Evolutionary conservation across 305 asterid species (phyloP).

Genomic region (Solanum hybrid): DNA sequence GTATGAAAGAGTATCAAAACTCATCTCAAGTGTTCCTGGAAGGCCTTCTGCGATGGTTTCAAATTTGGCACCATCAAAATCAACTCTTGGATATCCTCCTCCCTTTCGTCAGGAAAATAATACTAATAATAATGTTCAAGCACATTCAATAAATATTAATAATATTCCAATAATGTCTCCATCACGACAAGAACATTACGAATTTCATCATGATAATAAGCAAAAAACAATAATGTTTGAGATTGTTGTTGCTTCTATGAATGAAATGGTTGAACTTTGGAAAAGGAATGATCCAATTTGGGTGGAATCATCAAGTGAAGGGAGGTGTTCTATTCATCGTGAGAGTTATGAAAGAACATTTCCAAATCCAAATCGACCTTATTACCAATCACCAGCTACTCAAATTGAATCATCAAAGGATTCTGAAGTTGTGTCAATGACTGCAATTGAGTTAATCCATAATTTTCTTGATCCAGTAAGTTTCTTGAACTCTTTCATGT

Average conservation of each 20-base stretch:
- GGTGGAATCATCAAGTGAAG: constrained; percentile 33
- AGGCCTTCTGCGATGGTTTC: constrained; percentile 1
- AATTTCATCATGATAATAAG: neutral
- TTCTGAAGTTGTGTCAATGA: constrained; percentile 44
- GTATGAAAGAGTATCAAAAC: constrained; percentile 26
- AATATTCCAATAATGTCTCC: neutral
- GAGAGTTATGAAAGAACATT: constrained; percentile 46
- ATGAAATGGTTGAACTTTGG: constrained; percentile 50
- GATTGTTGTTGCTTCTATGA: constrained; percentile 34
- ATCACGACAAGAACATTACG: constrained; percentile 8
- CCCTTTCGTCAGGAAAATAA: neutral
- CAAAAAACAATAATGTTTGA: constrained; percentile 33
- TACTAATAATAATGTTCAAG: neutral
- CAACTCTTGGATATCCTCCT: neutral
- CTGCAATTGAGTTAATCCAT: constrained; percentile 35
- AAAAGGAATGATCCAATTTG: constrained; percentile 51
- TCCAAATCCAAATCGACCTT: constrained; percentile 25
- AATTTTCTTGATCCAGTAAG: constrained; percentile 47
- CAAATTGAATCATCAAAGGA: constrained; percentile 59
- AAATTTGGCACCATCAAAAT: constrained; percentile 1
- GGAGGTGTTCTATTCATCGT: constrained; percentile 30
- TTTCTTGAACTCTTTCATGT: neutral
- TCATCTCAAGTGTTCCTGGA: constrained; percentile 28
- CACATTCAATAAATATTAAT: constrained; percentile 5
- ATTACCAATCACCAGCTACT: constrained; percentile 22